Evolutionary conservation across 768 basidiomycete species (phyloP), one percentile per base, ranked within the genome.

Genomic region (Austroboletus eburneus): DNA sequence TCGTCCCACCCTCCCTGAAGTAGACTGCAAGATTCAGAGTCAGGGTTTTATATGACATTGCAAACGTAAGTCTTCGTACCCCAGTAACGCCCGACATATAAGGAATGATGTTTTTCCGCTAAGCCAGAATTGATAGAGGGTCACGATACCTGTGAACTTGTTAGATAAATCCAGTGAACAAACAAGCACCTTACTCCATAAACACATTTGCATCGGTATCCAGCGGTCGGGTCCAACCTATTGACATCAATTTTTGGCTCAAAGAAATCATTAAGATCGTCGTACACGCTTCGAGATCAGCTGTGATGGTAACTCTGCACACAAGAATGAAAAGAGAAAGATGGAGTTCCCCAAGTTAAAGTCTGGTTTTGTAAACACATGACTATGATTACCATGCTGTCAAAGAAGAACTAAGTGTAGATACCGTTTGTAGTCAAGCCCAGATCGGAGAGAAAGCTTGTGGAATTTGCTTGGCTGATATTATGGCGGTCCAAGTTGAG

Each of bases 171-270:
- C 5, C 9, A 21, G 24, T 3, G 8, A 9, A 0, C 17, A 5
- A 1, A 13, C 6, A 20, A 3, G 9, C 4, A 20, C 35, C 50
- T 46, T 22, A 64, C 76, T 74, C 78, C 78, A 80, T 16, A 72
- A 49, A 43, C 73, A 75, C 66, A 80, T 78, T 58, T 81, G 79
- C 2, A 69, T 73, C 5, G 80, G 78, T 59, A 81, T 80, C 80
- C 79, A 83, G 23, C 77, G 72, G 59, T 84, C 81, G 4, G 81
- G 80, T 4, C 81, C 81, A 33, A 80, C 50, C 75, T 78, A 20
- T 37, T 42, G 24, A 17, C 12, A 23, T 44, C 39, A 54, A 20
- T 14, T 4, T 3, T 32, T 13, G 4, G 30, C 24, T 16, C 9
- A 33, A 2, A 12, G 16, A 13, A 3, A 3, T 27, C 2, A 39